Base-by-base conservation (phyloP, 1,284 basidiomycete species). In the Sanghuangporus weigelae region DNA sequence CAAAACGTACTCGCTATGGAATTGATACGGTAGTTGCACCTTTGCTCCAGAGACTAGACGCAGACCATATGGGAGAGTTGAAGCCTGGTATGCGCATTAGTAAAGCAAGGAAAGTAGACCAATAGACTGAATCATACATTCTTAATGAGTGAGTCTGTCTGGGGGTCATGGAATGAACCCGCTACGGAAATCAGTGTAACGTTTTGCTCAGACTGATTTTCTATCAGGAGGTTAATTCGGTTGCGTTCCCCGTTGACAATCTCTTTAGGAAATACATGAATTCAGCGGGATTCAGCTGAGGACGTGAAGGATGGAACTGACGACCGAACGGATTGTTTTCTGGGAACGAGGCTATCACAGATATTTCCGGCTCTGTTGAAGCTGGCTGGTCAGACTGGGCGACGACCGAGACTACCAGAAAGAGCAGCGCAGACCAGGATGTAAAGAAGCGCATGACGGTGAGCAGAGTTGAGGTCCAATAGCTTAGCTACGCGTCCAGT, bases 201-300 rank as follows among this genome's bases (percentile, higher is more conserved):
- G 71, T 94, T 92, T 68, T 82, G 84, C 64, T 82, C 81, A 19
- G 89, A 89, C 71, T 83, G 86, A 76, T 94, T 96, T 74, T 90
- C 86, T 31, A 95, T 78, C 46, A 81, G 76, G 62, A 95, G 73
- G 23, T 78, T 74, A 36, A 96, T 76, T 58, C 80, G 77, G 76
- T 93, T 96, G 70, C 83, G 84, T 77, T 95, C 90, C 64, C 93
- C 93, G 71, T 96, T 96, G 55, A 93, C 86, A 59, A 95, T 79
- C 66, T 93, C 93, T 94, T 71, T 42, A 67, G 26, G 48, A 39
- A 51, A 46, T 21, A 16, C 49, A 31, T 48, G 54, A 35, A 67
- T 49, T 23, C 36, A 49, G 26, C 31, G 11, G 26, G 2, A 31
- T 31, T 36, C 51, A 7, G 8, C n/a, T 39, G 19, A 51, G 21